Base-by-base conservation (phyloP, 257 asterid species). In the Capsicum chinense region DNA sequence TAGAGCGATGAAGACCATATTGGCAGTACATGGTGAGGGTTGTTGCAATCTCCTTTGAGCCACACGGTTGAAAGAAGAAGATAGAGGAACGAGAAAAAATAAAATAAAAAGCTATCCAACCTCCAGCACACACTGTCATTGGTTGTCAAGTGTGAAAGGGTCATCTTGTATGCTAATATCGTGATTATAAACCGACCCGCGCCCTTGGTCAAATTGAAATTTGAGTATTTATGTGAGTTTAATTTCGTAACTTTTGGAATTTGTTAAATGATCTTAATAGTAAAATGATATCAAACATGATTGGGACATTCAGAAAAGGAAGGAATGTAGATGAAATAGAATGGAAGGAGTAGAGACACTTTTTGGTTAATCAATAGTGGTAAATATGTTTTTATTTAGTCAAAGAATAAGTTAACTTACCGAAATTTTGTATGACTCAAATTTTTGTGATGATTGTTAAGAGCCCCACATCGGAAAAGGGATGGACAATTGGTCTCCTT, bases 301-400 rank as follows among this genome's bases (percentile, higher is more conserved):
- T 42, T 69, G 33, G 8, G 8, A 16, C 57, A 44, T 44, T 71
- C 37, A 37, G 47, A 71, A 71, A 42, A 17, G 79, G 54, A 71
- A 71, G 79, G 57, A 39, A 33, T 42, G 58, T 37, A 44, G 35
- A 44, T 71, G 37, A 71, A 17, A 44, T 71, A 37, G 16, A 71
- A 50, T 13, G 14, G 57, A 17, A 44, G 39, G 37, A 71, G 56
- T 44, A 44, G 37, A 2, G 1, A 39, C n/a, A 12, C 57, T 17
- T 71, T n/a, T 71, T 71, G 79, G 57, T 71, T 71, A 17, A 44
- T 17, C 57, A 47, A 71, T 44, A 71, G n/a, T 44, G 4, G 79
- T n/a, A 44, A 44, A 44, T 71, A 50, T 21, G 62, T 19, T 74
- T 54, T 26, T 21, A 7, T 14, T 76, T 76, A 8, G 81, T 76